Evolutionary conservation across 768 basidiomycete genomes (phyloP), one percentile per base, ranked within the genome.

Genomic region (Trametes gibbosa): DNA sequence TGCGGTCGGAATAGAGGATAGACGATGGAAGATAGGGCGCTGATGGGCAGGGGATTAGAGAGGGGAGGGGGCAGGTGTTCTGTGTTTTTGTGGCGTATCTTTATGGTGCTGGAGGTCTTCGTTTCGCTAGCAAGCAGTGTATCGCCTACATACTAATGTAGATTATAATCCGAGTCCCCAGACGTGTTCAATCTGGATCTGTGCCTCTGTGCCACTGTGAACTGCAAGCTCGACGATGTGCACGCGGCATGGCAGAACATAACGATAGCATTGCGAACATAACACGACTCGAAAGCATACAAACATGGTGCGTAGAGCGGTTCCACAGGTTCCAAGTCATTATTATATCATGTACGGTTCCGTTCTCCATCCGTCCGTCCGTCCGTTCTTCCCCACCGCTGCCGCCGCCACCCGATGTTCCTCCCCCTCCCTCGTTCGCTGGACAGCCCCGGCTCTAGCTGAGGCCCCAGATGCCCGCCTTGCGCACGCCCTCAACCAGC

Each of bases 391-490:
- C 37, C 37, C 13, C 13, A 5, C 17, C 37, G 37, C 37, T 17
- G 29, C 29, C 32, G n/a, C n/a, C n/a, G n/a, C n/a, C n/a, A n/a
- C n/a, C n/a, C n/a, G n/a, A n/a, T n/a, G n/a, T n/a, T n/a, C n/a
- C n/a, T n/a, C n/a, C n/a, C n/a, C n/a, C n/a, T n/a, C n/a, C n/a
- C n/a, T n/a, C n/a, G n/a, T n/a, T n/a, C n/a, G n/a, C n/a, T n/a
- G n/a, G n/a, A n/a, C n/a, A n/a, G n/a, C n/a, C n/a, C n/a, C n/a
- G n/a, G n/a, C 12, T 12, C 53, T 53, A 82, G 34, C 73, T 84
- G 56, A 92, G 70, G 6, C 93, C 92, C 91, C 91, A 95, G 55
- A 95, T 85, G 0, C 92, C 92, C 0, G 90, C 91, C 72, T 86
- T 89, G 61, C 87, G 79, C 34, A 96, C 89, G 0, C 92, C 87